Evolutionary conservation across 1,139 yeast species (phyloP).

Genomic region (Zygosaccharomyces sapae): DNA sequence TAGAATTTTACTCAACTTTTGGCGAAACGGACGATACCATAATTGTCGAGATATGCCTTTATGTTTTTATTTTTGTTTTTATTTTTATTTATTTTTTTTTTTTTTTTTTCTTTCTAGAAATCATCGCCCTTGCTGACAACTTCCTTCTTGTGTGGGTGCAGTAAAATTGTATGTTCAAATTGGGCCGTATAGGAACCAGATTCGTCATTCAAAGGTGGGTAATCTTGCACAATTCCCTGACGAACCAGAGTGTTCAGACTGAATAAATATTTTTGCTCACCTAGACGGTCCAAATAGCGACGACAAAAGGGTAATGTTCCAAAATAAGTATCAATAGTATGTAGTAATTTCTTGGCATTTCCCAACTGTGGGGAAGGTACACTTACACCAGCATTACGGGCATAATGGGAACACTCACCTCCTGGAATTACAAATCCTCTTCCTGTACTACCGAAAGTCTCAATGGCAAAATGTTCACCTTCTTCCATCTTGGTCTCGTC

Average conservation of each 20-base stretch:
- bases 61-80: neutral
- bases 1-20: neutral
- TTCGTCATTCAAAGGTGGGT: slow-evolving; percentile 90
- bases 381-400: slow-evolving; percentile 50
- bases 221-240: slow-evolving; percentile 83
- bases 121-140: slow-evolving; percentile 95
- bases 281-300: slow-evolving; percentile 84
- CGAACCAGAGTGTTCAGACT: slow-evolving; percentile 86
- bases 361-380: slow-evolving; percentile 53
- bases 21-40: neutral
- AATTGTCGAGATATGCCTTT: neutral
- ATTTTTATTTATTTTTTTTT: neutral
- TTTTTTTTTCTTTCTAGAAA: slow-evolving; percentile 43
- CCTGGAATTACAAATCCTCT: slow-evolving; percentile 79
- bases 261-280: slow-evolving; percentile 84
- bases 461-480: slow-evolving; percentile 96
- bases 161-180: slow-evolving; percentile 85
- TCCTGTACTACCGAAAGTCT: slow-evolving; percentile 96
- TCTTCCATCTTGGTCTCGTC: slow-evolving; percentile 98
- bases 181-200: slow-evolving; percentile 93
- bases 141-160: slow-evolving; percentile 90
- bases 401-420: slow-evolving; percentile 95
- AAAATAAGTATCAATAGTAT: slow-evolving; percentile 69
- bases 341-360: slow-evolving; percentile 62
- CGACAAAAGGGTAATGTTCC: slow-evolving; percentile 97